Conservation (phyloP, 768 basidiomycete species). For the Suillus sp. region DNA sequence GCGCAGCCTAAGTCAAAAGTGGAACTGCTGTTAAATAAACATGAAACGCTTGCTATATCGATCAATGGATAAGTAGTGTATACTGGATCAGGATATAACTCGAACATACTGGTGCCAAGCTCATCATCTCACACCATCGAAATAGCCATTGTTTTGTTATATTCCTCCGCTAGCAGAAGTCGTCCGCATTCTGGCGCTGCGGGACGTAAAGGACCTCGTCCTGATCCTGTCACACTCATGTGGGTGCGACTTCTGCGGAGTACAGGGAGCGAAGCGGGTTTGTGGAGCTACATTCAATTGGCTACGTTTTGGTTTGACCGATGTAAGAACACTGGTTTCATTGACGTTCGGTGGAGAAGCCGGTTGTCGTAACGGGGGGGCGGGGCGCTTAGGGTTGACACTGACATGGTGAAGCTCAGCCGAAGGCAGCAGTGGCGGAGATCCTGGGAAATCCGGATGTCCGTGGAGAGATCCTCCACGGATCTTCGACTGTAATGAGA, state of each 20-base stretch:
- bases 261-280: constrained; percentile 20
- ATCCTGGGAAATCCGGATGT: constrained; percentile 29
- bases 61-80: not conserved
- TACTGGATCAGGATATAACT: constrained; percentile 2
- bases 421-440: constrained; percentile 16
- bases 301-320: constrained; percentile 6
- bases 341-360: not conserved
- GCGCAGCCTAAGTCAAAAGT: not conserved
- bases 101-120: not conserved
- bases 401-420: not conserved
- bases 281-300: constrained; percentile 20
- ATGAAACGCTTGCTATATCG: constrained; percentile 7
- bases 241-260: constrained; percentile 23
- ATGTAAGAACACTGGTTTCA: not conserved
- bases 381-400: constrained; percentile 6
- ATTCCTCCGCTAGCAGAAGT: constrained; percentile 37
- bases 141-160: constrained; percentile 15
- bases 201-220: constrained; percentile 25
- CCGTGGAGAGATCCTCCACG: constrained; percentile 25
- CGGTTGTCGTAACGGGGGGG: constrained; percentile 2
- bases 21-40: not conserved
- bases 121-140: not conserved
- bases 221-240: constrained; percentile 26
- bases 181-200: constrained; percentile 33
- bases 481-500: constrained; percentile 11